Evolutionary conservation across 2,329 filamentous ascomycete species (phyloP).

Genomic region (Fusarium foetens): DNA sequence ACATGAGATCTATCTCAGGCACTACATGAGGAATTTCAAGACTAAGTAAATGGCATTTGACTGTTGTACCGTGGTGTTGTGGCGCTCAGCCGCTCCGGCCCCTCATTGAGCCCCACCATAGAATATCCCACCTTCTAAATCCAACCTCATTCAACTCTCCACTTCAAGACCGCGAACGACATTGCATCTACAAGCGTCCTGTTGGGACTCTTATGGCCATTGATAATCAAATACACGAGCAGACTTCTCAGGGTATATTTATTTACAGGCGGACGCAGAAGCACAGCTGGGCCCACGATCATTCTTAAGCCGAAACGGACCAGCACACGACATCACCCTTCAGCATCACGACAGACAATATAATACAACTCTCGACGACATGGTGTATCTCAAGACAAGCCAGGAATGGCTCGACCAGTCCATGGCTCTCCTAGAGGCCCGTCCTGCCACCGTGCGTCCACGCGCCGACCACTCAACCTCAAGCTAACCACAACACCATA

Average conservation of each 20-base stretch:
- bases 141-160: slow-evolving; percentile 31
- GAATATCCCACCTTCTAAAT: slow-evolving; percentile 32
- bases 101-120: slow-evolving; percentile 32
- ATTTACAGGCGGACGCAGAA: neutral
- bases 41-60: neutral
- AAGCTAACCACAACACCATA: slow-evolving; percentile 52
- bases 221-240: neutral
- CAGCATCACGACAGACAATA: neutral
- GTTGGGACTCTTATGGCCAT: neutral
- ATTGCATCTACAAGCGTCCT: neutral
- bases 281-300: neutral
- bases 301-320: neutral
- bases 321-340: slow-evolving; percentile 14
- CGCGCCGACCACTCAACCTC: neutral
- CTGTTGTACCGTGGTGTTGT: slow-evolving; percentile 10
- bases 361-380: neutral
- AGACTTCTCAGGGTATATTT: neutral
- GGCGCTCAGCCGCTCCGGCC: slow-evolving; percentile 13
- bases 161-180: slow-evolving; percentile 20
- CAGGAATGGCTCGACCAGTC: slow-evolving; percentile 95
- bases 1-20: neutral
- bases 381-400: slow-evolving; percentile 85
- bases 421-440: slow-evolving; percentile 83
- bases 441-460: slow-evolving; percentile 78
- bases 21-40: neutral